Evolutionary conservation across 1,284 basidiomycete species (phyloP).

Genomic region (Ceratobasidium sp.): DNA sequence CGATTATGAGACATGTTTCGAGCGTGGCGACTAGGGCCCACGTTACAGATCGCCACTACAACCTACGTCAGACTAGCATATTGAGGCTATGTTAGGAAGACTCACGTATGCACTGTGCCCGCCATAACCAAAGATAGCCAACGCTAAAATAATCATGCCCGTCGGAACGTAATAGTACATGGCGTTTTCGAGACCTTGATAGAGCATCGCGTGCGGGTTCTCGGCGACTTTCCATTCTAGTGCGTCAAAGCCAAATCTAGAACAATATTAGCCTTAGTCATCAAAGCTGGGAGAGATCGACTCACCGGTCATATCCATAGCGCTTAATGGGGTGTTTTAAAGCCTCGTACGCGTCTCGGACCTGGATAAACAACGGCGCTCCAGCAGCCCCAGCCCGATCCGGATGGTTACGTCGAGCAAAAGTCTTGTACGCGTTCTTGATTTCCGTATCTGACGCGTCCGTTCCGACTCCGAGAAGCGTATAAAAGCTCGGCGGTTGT

Average conservation of each 20-base stretch:
- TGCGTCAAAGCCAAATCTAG: constrained; percentile 81
- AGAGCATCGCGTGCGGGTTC: constrained; percentile 78
- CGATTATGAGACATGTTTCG: constrained; percentile 75
- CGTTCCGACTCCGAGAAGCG: constrained; percentile 75
- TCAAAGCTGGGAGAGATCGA: constrained; percentile 49
- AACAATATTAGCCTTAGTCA: constrained; percentile 6
- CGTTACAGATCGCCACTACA: constrained; percentile 79
- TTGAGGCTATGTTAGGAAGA: constrained; percentile 52
- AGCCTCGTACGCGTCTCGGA: constrained; percentile 84
- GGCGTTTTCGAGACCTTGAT: constrained; percentile 75
- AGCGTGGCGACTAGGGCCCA: constrained; percentile 68
- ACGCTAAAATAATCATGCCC: constrained; percentile 71
- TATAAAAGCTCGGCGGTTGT: constrained; percentile 79
- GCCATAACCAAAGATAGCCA: constrained; percentile 72
- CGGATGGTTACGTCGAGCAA: constrained; percentile 83
- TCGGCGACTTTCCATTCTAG: constrained; percentile 75
- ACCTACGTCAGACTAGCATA: constrained; percentile 7
- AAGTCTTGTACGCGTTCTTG: constrained; percentile 78
- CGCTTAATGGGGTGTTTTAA: constrained; percentile 82
- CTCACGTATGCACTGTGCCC: constrained; percentile 77
- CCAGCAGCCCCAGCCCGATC: constrained; percentile 74
- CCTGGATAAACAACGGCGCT: constrained; percentile 77
- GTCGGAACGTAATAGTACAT: constrained; percentile 82
- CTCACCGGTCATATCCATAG: constrained; percentile 86
- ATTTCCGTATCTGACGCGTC: constrained; percentile 75